These are phyloP conservation scores for Aspergillus ochraceus DNA, from an alignment of 2,329 filamentous ascomycete genomes.

Conservation along the genomic window DNA sequence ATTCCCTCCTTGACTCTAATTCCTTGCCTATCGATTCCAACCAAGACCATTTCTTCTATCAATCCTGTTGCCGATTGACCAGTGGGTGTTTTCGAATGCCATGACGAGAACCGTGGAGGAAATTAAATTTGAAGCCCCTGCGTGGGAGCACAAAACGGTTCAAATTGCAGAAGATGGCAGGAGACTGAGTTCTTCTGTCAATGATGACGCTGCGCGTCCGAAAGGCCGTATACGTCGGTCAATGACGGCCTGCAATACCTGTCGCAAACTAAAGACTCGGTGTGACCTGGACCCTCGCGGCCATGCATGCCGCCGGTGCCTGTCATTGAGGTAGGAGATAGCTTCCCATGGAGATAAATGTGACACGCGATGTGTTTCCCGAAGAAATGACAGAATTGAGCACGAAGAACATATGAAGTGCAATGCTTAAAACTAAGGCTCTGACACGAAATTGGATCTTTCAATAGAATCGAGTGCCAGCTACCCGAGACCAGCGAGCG, in stretches of 20 bases:
- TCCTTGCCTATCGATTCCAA: neutral
- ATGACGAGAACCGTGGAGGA: constrained; percentile 30
- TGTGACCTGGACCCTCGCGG: constrained; percentile 37
- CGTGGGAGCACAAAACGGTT: constrained; percentile 30
- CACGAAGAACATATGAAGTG: neutral
- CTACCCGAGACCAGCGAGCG: constrained; percentile 35
- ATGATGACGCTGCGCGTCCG: constrained; percentile 26
- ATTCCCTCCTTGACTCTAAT: neutral
- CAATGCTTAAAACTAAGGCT: neutral
- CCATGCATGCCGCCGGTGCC: constrained; percentile 37
- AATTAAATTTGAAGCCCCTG: constrained; percentile 15
- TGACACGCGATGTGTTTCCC: neutral
- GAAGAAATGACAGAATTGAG: neutral
- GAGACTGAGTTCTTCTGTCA: constrained; percentile 22
- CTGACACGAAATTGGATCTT: constrained; percentile 9
- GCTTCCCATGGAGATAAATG: neutral
- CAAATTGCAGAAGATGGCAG: constrained; percentile 24
- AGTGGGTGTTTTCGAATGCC: constrained; percentile 10
- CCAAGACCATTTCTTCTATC: neutral
- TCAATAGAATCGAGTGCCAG: constrained; percentile 34
- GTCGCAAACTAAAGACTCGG: constrained; percentile 39
- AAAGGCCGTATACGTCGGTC: constrained; percentile 36
- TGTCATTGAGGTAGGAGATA: constrained; percentile 32
- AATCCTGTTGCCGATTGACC: constrained; percentile 6
- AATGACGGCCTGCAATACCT: constrained; percentile 40